A percentile compares a stretch with the other conserved stretches of the same genome.
Evolutionary conservation across 2,329 filamentous ascomycete species (phyloP).

Genomic region (Diplocarpon mali): DNA sequence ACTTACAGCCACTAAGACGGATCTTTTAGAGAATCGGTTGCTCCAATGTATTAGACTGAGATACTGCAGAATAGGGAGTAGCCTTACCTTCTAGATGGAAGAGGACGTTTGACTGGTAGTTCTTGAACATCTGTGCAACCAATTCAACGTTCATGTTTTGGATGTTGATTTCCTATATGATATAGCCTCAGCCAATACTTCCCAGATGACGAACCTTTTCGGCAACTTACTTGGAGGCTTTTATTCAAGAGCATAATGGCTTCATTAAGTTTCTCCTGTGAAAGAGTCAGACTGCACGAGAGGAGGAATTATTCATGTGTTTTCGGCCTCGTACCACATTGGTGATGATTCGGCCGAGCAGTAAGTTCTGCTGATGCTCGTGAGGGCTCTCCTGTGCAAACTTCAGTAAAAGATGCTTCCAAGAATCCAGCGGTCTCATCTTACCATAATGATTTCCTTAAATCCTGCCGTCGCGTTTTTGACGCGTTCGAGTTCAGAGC

Average conservation of each 20-base stretch:
- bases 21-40: constrained; percentile 74
- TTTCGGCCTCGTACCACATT: constrained; percentile 65
- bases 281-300: background rate
- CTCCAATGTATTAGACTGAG: constrained; percentile 32
- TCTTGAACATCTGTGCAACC: constrained; percentile 99
- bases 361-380: constrained; percentile 89
- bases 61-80: background rate
- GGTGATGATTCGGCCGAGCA: constrained; percentile 90
- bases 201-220: background rate
- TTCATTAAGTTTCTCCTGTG: constrained; percentile 92
- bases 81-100: constrained; percentile 86
- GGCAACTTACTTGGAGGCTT: constrained; percentile 58
- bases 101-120: constrained; percentile 94
- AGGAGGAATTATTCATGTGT: background rate
- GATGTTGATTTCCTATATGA: constrained; percentile 78
- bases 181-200: constrained; percentile 29
- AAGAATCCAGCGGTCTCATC: background rate
- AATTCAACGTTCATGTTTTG: constrained; percentile 99
- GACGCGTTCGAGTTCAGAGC: constrained; percentile 4
- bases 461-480: constrained; percentile 4
- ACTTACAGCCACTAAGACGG: constrained; percentile 41
- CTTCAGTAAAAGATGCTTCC: background rate
- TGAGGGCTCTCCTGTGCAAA: constrained; percentile 76
- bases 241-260: constrained; percentile 88
- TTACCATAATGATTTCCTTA: constrained; percentile 5